phyloP scores from a whole-genome alignment of 768 basidiomycete genomes.

The Amanita jacksonii region DNA sequence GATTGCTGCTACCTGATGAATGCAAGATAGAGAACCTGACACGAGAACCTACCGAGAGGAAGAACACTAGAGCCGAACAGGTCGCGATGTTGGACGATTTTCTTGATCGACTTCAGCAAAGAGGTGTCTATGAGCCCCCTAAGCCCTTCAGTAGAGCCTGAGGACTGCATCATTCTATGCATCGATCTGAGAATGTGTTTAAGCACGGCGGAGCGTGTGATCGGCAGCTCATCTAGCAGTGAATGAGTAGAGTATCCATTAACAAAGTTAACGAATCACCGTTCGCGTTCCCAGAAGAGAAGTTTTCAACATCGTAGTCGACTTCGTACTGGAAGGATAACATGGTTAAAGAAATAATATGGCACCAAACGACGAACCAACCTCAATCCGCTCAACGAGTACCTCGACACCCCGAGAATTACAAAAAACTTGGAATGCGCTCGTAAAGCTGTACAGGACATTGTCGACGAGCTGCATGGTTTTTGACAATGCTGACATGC shows the following conservation, averaged over 20 bases:
- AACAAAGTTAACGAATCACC: neutral
- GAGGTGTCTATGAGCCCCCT: slow-evolving; percentile 90
- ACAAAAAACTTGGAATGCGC: slow-evolving; percentile 82
- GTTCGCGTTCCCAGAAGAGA: slow-evolving; percentile 22
- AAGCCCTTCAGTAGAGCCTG: slow-evolving; percentile 89
- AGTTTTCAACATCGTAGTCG: slow-evolving; percentile 52
- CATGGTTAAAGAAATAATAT: slow-evolving; percentile 6
- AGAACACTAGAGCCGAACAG: slow-evolving; percentile 84
- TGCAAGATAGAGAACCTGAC: neutral
- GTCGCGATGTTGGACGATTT: slow-evolving; percentile 72
- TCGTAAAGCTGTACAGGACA: slow-evolving; percentile 81
- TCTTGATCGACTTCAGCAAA: slow-evolving; percentile 76
- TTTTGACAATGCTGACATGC: slow-evolving; percentile 75
- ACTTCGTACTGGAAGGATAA: slow-evolving; percentile 46
- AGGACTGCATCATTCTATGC: slow-evolving; percentile 96
- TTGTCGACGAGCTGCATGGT: slow-evolving; percentile 90
- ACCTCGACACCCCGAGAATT: slow-evolving; percentile 75
- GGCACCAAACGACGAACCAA: slow-evolving; percentile 23
- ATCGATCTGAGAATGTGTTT: slow-evolving; percentile 88
- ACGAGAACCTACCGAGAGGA: slow-evolving; percentile 55
- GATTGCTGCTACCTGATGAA: slow-evolving; percentile 45
- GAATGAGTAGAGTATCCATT: neutral
- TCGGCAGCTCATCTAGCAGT: slow-evolving; percentile 50
- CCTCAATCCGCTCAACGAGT: slow-evolving; percentile 83
- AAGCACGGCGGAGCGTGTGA: slow-evolving; percentile 69